phyloP scores from a whole-genome alignment of 2,329 filamentous ascomycete species.

The Tolypocladium ovalisporum region DNA sequence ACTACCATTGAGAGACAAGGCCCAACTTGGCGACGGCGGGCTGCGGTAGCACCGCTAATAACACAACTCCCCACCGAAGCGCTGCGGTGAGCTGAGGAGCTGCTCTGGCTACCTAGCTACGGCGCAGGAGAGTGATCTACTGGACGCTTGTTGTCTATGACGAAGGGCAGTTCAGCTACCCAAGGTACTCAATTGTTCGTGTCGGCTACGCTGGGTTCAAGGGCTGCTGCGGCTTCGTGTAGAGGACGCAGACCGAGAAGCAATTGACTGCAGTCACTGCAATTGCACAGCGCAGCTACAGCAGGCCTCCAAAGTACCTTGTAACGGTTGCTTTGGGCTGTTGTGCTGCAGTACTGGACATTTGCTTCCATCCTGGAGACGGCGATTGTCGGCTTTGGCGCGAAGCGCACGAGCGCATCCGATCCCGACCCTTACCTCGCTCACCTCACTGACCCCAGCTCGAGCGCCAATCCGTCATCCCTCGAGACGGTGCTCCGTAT shows the following conservation, averaged over 20 bases:
- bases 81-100: not conserved
- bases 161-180: not conserved
- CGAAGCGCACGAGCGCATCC: not conserved
- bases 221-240: not conserved
- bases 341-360: not conserved
- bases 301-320: not conserved
- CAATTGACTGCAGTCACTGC: not conserved
- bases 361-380: not conserved
- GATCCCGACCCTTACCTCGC: not conserved
- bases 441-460: not conserved
- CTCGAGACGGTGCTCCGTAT: not conserved
- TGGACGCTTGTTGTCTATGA: not conserved
- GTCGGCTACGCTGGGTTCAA: not conserved
- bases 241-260: not conserved
- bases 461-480: conserved; percentile 1
- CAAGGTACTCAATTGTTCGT: not conserved
- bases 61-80: not conserved
- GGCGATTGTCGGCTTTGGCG: not conserved
- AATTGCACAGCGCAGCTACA: not conserved
- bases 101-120: not conserved
- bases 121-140: not conserved
- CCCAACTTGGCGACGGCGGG: not conserved
- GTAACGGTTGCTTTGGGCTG: not conserved
- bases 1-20: not conserved
- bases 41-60: not conserved